Evolutionary conservation across 2,329 filamentous ascomycete genomes (phyloP).

Genomic region (Malbranchea zuffiana): DNA sequence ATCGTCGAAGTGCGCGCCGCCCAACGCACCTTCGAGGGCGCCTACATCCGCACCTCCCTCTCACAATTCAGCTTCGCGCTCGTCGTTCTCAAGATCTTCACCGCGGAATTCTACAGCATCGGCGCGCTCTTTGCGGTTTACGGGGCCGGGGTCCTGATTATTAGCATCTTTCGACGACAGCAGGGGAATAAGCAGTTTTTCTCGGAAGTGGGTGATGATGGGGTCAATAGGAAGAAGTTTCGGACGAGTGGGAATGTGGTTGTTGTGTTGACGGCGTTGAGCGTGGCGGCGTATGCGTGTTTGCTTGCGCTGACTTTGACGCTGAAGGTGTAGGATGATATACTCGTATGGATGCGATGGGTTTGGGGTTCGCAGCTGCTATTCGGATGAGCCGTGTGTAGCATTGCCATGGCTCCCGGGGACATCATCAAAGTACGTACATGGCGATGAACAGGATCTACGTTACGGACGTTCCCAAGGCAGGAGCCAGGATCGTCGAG

Average conservation of each 20-base stretch:
- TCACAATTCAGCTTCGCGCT: constrained; percentile 93
- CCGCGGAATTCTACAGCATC: constrained; percentile 88
- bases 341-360: no score
- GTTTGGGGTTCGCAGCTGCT: no score
- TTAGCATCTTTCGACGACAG: constrained; percentile 74
- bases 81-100: constrained; percentile 93
- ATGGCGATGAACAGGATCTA: no score
- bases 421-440: no score
- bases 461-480: no score
- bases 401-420: no score
- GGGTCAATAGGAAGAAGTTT: constrained; percentile 50
- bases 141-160: constrained; percentile 70
- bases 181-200: constrained; percentile 96
- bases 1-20: constrained; percentile 90
- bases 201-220: constrained; percentile 45
- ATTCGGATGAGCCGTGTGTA: no score
- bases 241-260: constrained; percentile 57
- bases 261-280: constrained; percentile 50
- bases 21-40: constrained; percentile 92
- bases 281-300: constrained; percentile 50
- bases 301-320: constrained; percentile 49
- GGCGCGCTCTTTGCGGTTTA: constrained; percentile 94
- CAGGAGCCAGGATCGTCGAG: no score
- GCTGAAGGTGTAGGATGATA: constrained; percentile 16
- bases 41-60: constrained; percentile 88